Evolutionary conservation across 2,329 filamentous ascomycete species (phyloP), one percentile per base, ranked within the genome.

Genomic region (Colletotrichum truncatum): DNA sequence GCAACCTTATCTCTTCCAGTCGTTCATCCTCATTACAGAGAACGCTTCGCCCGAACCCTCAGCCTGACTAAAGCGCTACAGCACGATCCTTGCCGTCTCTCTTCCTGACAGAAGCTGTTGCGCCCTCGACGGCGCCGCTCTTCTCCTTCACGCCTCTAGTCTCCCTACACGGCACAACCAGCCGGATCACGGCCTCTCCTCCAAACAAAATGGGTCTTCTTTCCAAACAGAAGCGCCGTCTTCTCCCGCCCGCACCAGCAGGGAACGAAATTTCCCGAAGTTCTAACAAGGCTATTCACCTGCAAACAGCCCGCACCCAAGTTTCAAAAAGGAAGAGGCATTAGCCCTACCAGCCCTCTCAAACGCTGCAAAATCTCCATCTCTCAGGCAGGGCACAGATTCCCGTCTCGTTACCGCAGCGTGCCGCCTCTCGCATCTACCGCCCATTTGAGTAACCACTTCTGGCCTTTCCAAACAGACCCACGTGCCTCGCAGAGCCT

Each of bases 401-500:
- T 59, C 45, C 30, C 60, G 60, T 52, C 36, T 46, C 21, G 14
- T 49, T 4, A 11, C 46, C 46, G 26, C 28, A 30, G 32, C 28
- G 46, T 49, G 28, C 46, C 16, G 28, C 14, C 16, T 38, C 45
- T 39, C 45, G 60, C 46, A 52, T 64, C 60, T 14, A 41, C 34
- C 16, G 21, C 18, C 45, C 60, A 14, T 49, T 46, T 18, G 38
- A 46, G 54, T 59, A 59, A 46, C 16, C 14, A 6, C 26, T n/a
- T 26, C 34, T 25, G 16, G 32, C 36, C 8, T 32, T 30, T n/a
- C 6, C 16, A 62, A 49, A 28, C 26, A 38, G 28, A 49, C 25
- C 59, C 52, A 57, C 52, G 59, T 63, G 52, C 52, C 59, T 34
- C 45, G 55, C 54, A 46, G 36, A 64, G 54, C 60, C 54, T 55